Evolutionary conservation across 2,329 filamentous ascomycete species (phyloP).

Genomic region (Aspergillus proliferans): DNA sequence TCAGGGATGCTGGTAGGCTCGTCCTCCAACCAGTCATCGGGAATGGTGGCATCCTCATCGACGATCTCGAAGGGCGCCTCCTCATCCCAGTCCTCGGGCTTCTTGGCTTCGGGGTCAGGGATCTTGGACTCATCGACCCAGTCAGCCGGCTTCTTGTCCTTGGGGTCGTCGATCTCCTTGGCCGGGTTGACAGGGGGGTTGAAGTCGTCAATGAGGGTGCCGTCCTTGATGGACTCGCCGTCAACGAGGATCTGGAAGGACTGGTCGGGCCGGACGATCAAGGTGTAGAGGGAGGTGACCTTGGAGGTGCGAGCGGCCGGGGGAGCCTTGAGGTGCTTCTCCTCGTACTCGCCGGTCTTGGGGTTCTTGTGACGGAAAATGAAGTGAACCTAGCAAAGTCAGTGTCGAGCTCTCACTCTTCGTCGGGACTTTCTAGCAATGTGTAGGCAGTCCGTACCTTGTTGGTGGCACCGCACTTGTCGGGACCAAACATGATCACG

Average conservation of each 20-base stretch:
- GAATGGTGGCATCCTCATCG: conserved; percentile 83
- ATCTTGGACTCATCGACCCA: conserved; percentile 96
- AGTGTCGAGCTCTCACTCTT: conserved; percentile 1
- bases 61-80: conserved; percentile 94
- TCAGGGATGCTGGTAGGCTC: conserved; percentile 79
- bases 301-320: conserved; percentile 85
- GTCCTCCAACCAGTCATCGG: conserved; percentile 91
- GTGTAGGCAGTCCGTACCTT: conserved; percentile 60
- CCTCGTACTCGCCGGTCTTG: conserved; percentile 98
- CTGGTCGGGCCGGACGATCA: conserved; percentile 95
- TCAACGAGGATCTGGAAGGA: conserved; percentile 90
- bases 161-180: conserved; percentile 88
- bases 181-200: conserved; percentile 84
- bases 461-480: conserved; percentile 99
- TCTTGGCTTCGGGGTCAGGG: conserved; percentile 82
- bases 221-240: conserved; percentile 79
- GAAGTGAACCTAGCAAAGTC: conserved; percentile 59
- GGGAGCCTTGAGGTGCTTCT: conserved; percentile 90
- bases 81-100: conserved; percentile 99
- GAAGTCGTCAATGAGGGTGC: conserved; percentile 91
- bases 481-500: conserved; percentile 99
- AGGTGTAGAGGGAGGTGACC: conserved; percentile 89
- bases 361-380: conserved; percentile 99
- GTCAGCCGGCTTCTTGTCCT: conserved; percentile 88
- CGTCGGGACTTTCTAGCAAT: not conserved